Evolutionary conservation across 2,329 filamentous ascomycete species (phyloP), one percentile per base, ranked within the genome.

Genomic region (Akanthomyces dipterigenus): DNA sequence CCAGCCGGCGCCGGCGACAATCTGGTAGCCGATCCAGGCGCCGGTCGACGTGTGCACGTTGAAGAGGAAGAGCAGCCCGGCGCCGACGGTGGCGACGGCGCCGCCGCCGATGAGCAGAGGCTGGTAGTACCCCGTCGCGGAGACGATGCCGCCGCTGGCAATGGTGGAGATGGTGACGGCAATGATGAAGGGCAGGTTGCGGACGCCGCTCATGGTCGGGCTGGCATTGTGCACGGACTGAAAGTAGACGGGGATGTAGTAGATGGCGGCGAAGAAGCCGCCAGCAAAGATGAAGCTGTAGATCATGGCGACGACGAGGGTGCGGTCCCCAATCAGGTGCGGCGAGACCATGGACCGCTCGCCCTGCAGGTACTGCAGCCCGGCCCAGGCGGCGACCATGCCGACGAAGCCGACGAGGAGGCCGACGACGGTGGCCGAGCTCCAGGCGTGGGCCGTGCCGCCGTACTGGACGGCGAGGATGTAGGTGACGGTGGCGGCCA

Each of bases 21-120:
- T 73, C 69, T 84, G 80, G 66, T 80, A 84, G 6, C 80, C 81
- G 46, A 83, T 80, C 80, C 80, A 83, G 45, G 73, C 72, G 14
- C 70, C 77, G 1, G 73, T 72, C 3, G 71, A 64, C 4, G 77
- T 76, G 55, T 72, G 64, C 9, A 75, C 65, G 8, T 75, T 70
- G 4, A 81, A 70, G 6, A 72, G 73, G 63, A 78, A 80, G 26
- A 80, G 63, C 2, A 80, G 69, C 12, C 78, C 78, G 20, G 74
- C 68, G 4, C 76, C 77, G 18, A 80, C 64, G 4, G 75, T 75
- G n/a, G 77, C 72, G 62, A 82, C 64, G 1, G 69, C 74, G 1
- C 70, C 71, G 5, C 80, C 80, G 5, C 74, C 74, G 46, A 82
- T 75, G 63, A 83, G 72, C 24, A 79, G 70, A 12, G 75, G 77